Evolutionary conservation across 176 grass and related monocot species (phyloP), one percentile per base, ranked within the genome.

Genomic region (Triticum aestivum): DNA sequence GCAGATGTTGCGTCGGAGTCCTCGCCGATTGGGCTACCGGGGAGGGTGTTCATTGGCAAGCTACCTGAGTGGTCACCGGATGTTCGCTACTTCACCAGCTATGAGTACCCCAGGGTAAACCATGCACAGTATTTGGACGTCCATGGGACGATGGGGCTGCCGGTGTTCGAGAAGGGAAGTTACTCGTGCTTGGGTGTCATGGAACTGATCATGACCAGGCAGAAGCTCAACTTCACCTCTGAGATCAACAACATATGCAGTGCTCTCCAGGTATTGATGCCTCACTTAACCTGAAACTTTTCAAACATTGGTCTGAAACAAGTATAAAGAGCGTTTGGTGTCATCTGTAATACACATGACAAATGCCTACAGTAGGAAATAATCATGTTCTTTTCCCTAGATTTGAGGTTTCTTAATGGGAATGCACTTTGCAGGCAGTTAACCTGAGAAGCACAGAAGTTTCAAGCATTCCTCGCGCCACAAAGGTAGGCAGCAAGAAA

Each of bases 41-140:
- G 97, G 35, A 88, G 97, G 62, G 97, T 99, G 30, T 99, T 91
- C 92, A 79, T 96, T 14, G 89, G 90, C 61, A 90, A 69, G 83
- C 69, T 96, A 63, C 97, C 94, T 6, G 97, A 99, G 81, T 99
- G 97, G 94, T 94, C 97, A n/a, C 97, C 97, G 3, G 94, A 99
- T 54, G 91, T 99, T 66, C 89, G 86, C 3, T 91, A 78, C 86
- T 99, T 96, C 73, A 94, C 72, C 84, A 91, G 71, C 66, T 86
- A 89, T 37, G 97, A 99, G 73, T 99, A 96, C 77, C 73, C 89
- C 38, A 89, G 97, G 44, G 82, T 96, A 5, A 81, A 12, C 32
- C 34, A 99, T 84, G 97, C 94, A 1, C 85, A 93, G 21, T 17
- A 35, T 42, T 82, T 91, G 47, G 90, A 91, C 37, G 81, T 99